Conservation (phyloP, 106 monocot species). For the Vanilla planifolia region DNA sequence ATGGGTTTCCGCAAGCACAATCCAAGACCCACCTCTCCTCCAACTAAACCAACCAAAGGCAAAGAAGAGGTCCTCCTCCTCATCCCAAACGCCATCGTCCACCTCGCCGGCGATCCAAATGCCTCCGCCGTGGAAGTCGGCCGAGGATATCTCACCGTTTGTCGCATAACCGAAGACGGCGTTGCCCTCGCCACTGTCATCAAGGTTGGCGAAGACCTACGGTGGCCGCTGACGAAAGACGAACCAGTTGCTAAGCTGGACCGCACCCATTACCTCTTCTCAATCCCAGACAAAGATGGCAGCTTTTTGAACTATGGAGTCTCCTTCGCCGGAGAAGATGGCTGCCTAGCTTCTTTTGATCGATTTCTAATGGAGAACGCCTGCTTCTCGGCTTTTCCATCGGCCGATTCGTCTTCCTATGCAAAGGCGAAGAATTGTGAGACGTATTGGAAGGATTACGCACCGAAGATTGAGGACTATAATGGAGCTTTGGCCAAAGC, state of each 20-base stretch:
- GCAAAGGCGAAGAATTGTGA: constrained; percentile 9
- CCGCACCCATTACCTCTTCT: constrained; percentile 66
- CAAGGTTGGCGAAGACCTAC: constrained; percentile 36
- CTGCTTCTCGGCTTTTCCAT: constrained; percentile 34
- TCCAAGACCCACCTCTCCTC: constrained; percentile 13
- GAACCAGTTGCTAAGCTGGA: constrained; percentile 88
- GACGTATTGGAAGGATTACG: constrained; percentile 54
- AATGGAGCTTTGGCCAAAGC: constrained; percentile 73
- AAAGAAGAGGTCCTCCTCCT: constrained; percentile 43
- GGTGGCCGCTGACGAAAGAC: constrained; percentile 82
- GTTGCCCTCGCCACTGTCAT: constrained; percentile 46
- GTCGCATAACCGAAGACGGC: constrained; percentile 33
- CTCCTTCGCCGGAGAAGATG: constrained; percentile 25
- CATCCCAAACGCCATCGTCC: constrained; percentile 47
- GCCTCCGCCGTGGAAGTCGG: constrained; percentile 41
- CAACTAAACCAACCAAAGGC: constrained; percentile 8
- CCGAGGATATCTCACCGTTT: constrained; percentile 41
- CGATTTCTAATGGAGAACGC: constrained; percentile 48
- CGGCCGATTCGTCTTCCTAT: background rate
- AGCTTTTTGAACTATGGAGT: constrained; percentile 87
- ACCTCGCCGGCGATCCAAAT: constrained; percentile 36
- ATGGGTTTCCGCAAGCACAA: constrained; percentile 30
- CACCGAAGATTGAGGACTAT: constrained; percentile 69
- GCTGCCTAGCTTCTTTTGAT: constrained; percentile 33
- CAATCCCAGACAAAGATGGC: constrained; percentile 47